Percentiles rank a stretch among this genome's conserved stretches.
These are phyloP conservation scores for Arthroderma sp. DNA, from an alignment of 2,329 filamentous ascomycete genomes.

Conservation along the genomic window DNA sequence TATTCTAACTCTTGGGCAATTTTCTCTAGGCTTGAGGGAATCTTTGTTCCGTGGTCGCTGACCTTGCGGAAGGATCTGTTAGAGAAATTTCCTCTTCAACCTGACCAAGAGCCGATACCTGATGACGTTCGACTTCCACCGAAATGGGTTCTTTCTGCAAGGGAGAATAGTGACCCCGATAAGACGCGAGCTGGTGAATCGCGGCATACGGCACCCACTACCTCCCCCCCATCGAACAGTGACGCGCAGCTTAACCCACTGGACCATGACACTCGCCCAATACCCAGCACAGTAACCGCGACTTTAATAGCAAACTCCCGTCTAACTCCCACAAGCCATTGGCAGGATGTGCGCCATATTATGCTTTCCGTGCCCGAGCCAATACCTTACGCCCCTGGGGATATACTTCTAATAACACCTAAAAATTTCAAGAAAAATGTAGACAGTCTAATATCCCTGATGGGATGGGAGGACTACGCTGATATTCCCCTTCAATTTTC, in stretches of 20 bases:
- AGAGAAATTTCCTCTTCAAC: conserved; percentile 53
- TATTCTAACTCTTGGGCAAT: not conserved
- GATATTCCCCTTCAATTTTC: conserved; percentile 52
- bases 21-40: conserved; percentile 56
- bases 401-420: conserved; percentile 68
- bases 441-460: conserved; percentile 60
- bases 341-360: conserved; percentile 88
- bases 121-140: conserved; percentile 62
- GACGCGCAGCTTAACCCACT: not conserved
- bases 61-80: conserved; percentile 54
- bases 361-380: conserved; percentile 38
- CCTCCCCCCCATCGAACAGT: not conserved
- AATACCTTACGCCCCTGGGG: conserved; percentile 53
- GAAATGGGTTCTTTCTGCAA: conserved; percentile 46
- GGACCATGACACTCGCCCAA: conserved; percentile 37
- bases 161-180: not conserved
- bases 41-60: conserved; percentile 64
- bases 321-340: conserved; percentile 63
- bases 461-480: conserved; percentile 64
- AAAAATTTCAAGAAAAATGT: conserved; percentile 78
- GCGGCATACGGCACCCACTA: conserved; percentile 1
- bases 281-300: conserved; percentile 45
- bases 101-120: conserved; percentile 55
- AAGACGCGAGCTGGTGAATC: conserved; percentile 2
- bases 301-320: conserved; percentile 53